Evolutionary conservation across 1,284 basidiomycete genomes (phyloP), one percentile per base, ranked within the genome.

Genomic region (Irpex lacteus): DNA sequence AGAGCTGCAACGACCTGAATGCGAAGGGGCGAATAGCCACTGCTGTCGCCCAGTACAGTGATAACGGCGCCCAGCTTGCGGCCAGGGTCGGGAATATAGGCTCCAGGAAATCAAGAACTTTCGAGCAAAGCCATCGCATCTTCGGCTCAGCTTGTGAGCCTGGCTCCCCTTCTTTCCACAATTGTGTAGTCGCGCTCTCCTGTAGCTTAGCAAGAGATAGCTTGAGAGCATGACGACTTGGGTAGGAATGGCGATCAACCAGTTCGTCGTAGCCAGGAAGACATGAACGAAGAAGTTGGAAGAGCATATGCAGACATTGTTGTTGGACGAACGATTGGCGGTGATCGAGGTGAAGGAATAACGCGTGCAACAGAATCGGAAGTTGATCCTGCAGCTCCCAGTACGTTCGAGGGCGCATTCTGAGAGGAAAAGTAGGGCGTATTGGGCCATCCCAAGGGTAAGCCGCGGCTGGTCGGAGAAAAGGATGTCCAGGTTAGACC

Each of bases 1-100:
- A 95, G n/a, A 95, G 82, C 74, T 98, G 95, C 67, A 98, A 82
- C 2, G 96, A 97, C 37, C 95, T 86, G 77, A 93, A 95, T 0
- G 96, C 95, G 36, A 91, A 88, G 59, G 90, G 89, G 49, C 94
- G 87, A 65, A 96, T 93, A 3, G 94, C 91, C 70, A 94, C 96
- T 0, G 90, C 85, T 2, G 94, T 95, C 1, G 94, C 92, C 91
- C 96, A 98, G 38, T 82, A 78, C 64, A 98, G 79, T 2, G 94
- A 92, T 36, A 94, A 72, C 4, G 88, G 87, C 5, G 94, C 94
- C 90, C 96, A 96, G 59, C 86, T 82, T 66, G 92, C 86, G 34
- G 86, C 81, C 47, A 97, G 75, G 11, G 82, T 80, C 2, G 90
- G 86, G 63, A 87, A 85, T 13, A 93, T 79, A 21, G 91, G 91